These are phyloP conservation scores for Dimocarpus longan DNA, from an alignment of 345 rosid genomes.

Conservation along the genomic window DNA sequence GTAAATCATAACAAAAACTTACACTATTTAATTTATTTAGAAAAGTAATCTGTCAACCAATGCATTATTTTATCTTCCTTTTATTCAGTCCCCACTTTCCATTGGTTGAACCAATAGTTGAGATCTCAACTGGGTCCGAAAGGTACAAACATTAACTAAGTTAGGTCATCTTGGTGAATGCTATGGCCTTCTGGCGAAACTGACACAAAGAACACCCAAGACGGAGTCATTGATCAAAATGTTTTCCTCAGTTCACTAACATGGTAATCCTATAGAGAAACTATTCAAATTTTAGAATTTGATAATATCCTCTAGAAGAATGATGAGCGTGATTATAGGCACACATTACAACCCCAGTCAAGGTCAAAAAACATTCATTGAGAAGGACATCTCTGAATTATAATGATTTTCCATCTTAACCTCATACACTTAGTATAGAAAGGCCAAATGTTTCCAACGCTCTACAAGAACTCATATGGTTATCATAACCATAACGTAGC, in stretches of 20 bases:
- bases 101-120: not conserved
- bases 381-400: not conserved
- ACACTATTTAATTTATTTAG: not conserved
- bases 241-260: not conserved
- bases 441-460: not conserved
- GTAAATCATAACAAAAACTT: not conserved
- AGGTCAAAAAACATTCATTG: not conserved
- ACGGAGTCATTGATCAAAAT: not conserved
- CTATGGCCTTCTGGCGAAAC: not conserved
- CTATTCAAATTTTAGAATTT: no score
- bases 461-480: not conserved
- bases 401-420: not conserved
- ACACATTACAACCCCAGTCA: conserved; percentile 2
- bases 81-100: not conserved
- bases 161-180: not conserved
- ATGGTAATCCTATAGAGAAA: not conserved
- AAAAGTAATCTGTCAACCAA: not conserved
- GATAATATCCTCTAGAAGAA: not conserved
- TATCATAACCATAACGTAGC: not conserved
- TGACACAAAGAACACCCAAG: not conserved
- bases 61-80: not conserved
- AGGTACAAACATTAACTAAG: not conserved
- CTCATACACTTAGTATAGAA: not conserved
- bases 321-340: not conserved
- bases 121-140: not conserved